phyloP scores from a whole-genome alignment of 805 yeast genomes.

The Lipomyces yamadae region DNA sequence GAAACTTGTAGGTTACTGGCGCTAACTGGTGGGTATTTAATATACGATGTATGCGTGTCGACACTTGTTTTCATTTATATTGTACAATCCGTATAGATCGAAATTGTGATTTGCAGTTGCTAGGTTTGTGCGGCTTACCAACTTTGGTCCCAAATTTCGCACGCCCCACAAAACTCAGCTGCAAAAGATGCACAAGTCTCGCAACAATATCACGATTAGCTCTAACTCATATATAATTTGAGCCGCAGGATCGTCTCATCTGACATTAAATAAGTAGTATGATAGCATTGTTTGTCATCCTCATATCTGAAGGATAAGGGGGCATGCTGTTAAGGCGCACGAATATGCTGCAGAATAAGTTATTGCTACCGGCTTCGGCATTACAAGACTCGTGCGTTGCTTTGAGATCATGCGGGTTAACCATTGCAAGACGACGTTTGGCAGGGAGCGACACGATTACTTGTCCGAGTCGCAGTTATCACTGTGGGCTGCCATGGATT shows the following conservation, averaged over 20 bases:
- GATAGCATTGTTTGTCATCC: background rate
- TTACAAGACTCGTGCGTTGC: background rate
- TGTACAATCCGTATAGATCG: background rate
- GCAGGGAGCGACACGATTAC: background rate
- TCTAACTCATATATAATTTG: background rate
- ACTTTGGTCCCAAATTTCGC: background rate
- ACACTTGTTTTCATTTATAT: background rate
- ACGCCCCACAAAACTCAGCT: background rate
- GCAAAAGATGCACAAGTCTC: background rate
- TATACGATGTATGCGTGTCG: background rate
- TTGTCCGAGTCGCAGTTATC: background rate
- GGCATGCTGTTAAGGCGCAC: background rate
- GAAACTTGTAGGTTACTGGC: background rate
- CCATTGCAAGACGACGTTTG: background rate
- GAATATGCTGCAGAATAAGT: background rate
- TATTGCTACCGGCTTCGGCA: background rate
- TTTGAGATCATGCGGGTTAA: background rate
- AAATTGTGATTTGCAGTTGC: too few species aligned
- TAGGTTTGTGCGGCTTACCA: background rate
- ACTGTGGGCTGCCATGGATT: background rate
- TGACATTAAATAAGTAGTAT: background rate
- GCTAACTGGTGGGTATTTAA: background rate
- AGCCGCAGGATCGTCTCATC: background rate
- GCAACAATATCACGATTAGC: background rate
- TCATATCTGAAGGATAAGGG: background rate